phyloP scores from a whole-genome alignment of 805 yeast species.

The Kluyveromyces nonfermentans region DNA sequence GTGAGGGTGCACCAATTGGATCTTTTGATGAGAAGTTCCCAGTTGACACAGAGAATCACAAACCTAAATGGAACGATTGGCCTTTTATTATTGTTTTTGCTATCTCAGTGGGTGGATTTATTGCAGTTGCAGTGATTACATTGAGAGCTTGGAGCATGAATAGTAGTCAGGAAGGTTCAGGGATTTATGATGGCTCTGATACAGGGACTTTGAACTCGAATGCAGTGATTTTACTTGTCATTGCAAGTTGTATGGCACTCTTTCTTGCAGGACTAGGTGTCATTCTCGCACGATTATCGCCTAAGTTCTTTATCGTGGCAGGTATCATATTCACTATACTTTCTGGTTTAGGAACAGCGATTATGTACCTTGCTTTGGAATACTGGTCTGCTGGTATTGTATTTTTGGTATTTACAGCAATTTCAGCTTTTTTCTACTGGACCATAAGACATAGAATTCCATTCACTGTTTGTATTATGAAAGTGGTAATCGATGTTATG shows the following conservation, averaged over 20 bases:
- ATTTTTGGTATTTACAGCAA: slow-evolving; percentile 52
- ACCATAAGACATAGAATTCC: slow-evolving; percentile 62
- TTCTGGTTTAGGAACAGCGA: slow-evolving; percentile 66
- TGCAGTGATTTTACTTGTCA: slow-evolving; percentile 60
- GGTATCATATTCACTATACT: slow-evolving; percentile 61
- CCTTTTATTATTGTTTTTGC: slow-evolving; percentile 50
- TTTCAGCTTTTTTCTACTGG: slow-evolving; percentile 68
- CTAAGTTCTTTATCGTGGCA: slow-evolving; percentile 55
- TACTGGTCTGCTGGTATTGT: slow-evolving; percentile 79
- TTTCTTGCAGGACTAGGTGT: slow-evolving; percentile 49
- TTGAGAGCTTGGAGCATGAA: slow-evolving; percentile 53
- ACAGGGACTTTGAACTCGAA: slow-evolving; percentile 66
- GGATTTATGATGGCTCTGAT: slow-evolving; percentile 45
- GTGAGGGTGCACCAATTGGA: slow-evolving; percentile 32
- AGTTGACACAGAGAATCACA: slow-evolving; percentile 28
- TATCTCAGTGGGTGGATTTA: slow-evolving; percentile 51
- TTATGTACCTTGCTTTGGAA: slow-evolving; percentile 55
- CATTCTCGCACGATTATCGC: slow-evolving; percentile 51
- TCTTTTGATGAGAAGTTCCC: slow-evolving; percentile 63
- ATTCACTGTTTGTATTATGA: slow-evolving; percentile 58
- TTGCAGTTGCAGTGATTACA: slow-evolving; percentile 60
- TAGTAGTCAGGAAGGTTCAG: slow-evolving; percentile 47
- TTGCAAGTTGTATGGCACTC: slow-evolving; percentile 51
- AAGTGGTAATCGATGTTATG: slow-evolving; percentile 71
- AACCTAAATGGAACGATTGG: slow-evolving; percentile 64